Evolutionary conservation across 2,329 filamentous ascomycete species (phyloP).

Genomic region (Aureobasidium sp.): DNA sequence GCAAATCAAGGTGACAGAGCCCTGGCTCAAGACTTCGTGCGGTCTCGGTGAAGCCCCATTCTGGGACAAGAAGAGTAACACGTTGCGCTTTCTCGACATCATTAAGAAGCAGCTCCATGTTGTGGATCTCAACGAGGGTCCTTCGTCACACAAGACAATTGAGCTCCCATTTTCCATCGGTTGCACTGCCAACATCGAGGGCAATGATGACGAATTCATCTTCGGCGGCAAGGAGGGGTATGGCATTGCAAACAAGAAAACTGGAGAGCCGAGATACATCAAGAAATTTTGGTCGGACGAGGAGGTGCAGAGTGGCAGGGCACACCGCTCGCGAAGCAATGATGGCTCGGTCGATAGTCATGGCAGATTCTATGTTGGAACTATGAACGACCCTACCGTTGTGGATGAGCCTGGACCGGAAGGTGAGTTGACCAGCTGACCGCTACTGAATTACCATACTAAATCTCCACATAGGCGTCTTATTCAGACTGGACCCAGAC

Average conservation of each 20-base stretch:
- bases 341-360: slow-evolving; percentile 75
- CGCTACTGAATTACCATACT: not conserved
- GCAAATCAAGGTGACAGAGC: slow-evolving; percentile 33
- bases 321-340: slow-evolving; percentile 57
- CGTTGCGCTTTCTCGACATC: slow-evolving; percentile 76
- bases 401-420: slow-evolving; percentile 19
- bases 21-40: slow-evolving; percentile 57
- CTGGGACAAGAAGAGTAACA: slow-evolving; percentile 59
- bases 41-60: slow-evolving; percentile 67
- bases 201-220: slow-evolving; percentile 58
- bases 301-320: slow-evolving; percentile 37
- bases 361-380: slow-evolving; percentile 77
- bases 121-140: slow-evolving; percentile 58
- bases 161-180: slow-evolving; percentile 53
- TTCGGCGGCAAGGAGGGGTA: slow-evolving; percentile 76
- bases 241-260: slow-evolving; percentile 64
- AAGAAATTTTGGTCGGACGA: slow-evolving; percentile 49
- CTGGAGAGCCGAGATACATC: slow-evolving; percentile 50
- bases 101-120: slow-evolving; percentile 67
- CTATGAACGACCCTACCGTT: slow-evolving; percentile 70
- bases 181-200: slow-evolving; percentile 67
- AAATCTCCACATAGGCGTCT: slow-evolving; percentile 48
- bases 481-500: slow-evolving; percentile 65
- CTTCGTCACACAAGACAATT: slow-evolving; percentile 47
- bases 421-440: not conserved